A percentile compares a stretch with the other conserved stretches of the same genome.
Evolutionary conservation across 169 alveolate genomes (phyloP).

Genomic region (Theileria annulata): DNA sequence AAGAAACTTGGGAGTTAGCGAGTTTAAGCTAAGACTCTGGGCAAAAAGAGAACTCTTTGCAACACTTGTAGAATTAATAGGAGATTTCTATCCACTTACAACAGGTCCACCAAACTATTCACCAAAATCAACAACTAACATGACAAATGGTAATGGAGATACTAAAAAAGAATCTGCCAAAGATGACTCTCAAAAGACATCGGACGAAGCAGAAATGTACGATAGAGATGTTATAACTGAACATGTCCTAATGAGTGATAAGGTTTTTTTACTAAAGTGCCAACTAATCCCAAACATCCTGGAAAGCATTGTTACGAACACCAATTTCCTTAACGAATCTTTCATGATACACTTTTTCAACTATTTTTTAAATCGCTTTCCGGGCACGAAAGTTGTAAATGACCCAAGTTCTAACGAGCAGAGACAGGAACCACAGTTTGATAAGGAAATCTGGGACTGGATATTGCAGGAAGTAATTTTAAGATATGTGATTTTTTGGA

Average conservation of each 20-base stretch:
- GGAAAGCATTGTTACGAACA: constrained; percentile 22
- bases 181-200: neutral
- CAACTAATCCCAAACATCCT: constrained; percentile 42
- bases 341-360: constrained; percentile 16
- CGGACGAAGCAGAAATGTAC: neutral
- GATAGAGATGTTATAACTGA: constrained; percentile 16
- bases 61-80: constrained; percentile 43
- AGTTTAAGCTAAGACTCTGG: constrained; percentile 49
- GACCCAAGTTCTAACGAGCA: neutral
- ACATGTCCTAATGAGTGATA: constrained; percentile 28
- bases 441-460: constrained; percentile 32
- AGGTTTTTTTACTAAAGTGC: constrained; percentile 48
- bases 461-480: constrained; percentile 47
- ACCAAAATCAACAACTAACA: neutral
- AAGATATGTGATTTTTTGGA: constrained; percentile 57
- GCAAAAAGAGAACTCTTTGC: constrained; percentile 56
- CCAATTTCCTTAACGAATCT: constrained; percentile 44
- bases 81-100: constrained; percentile 59
- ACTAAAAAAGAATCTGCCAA: neutral
- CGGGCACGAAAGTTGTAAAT: neutral
- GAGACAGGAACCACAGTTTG: constrained; percentile 1
- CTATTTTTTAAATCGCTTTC: neutral
- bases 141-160: neutral
- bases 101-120: neutral
- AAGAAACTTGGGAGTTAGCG: constrained; percentile 51